Percentiles rank a stretch among this genome's conserved stretches.
Evolutionary conservation across 2,329 filamentous ascomycete genomes (phyloP).

Genomic region (Akanthomyces lecanii): DNA sequence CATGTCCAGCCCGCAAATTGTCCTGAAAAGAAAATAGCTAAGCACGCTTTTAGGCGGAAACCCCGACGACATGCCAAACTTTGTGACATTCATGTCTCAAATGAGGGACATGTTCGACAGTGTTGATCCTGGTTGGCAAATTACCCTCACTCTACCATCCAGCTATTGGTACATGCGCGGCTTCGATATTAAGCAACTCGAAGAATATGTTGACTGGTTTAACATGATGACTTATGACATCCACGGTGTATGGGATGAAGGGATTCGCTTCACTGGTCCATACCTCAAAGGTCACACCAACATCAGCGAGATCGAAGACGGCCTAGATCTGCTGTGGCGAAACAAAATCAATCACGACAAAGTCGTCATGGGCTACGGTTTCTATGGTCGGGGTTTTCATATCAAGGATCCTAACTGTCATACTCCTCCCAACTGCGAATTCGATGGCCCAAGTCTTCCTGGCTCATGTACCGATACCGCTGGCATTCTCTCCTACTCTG

Average conservation of each 20-base stretch:
- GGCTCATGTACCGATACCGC: constrained; percentile 25
- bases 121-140: constrained; percentile 7
- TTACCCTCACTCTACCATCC: constrained; percentile 20
- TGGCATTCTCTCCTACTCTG: constrained; percentile 28
- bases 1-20: background rate
- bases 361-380: constrained; percentile 37
- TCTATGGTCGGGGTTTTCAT: constrained; percentile 31
- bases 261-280: constrained; percentile 24
- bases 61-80: background rate
- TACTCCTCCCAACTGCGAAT: constrained; percentile 19
- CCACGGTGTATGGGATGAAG: constrained; percentile 34
- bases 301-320: constrained; percentile 35
- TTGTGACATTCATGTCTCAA: background rate
- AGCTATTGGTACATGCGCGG: constrained; percentile 28
- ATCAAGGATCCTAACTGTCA: constrained; percentile 11
- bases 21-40: background rate
- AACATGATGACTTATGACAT: constrained; percentile 46
- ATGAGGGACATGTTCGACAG: background rate
- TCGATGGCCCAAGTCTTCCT: constrained; percentile 21
- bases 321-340: constrained; percentile 39
- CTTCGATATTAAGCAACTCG: constrained; percentile 24
- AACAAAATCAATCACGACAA: constrained; percentile 34
- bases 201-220: constrained; percentile 34
- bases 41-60: background rate
- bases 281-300: constrained; percentile 37